Percentiles rank a stretch among this genome's conserved stretches.
Evolutionary conservation across 768 basidiomycete species (phyloP).

Genomic region (Cyclocybe cylindracea): DNA sequence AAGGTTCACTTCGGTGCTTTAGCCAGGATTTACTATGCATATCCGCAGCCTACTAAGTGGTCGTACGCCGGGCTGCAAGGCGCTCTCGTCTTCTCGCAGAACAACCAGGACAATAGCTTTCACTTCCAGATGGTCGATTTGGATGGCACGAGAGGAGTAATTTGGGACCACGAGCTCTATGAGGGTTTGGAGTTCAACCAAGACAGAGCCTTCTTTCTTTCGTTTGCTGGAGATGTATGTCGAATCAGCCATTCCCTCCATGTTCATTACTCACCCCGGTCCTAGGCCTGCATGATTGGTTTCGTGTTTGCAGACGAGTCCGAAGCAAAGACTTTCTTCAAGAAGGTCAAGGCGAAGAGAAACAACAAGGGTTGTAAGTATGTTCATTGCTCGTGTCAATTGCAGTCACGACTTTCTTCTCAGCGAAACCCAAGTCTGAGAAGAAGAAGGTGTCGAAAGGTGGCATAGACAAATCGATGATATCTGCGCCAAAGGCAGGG

Average conservation of each 20-base stretch:
- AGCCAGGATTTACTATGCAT: conserved; percentile 88
- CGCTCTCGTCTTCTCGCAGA: conserved; percentile 71
- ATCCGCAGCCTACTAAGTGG: conserved; percentile 79
- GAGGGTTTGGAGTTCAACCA: conserved; percentile 76
- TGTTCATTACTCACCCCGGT: no score
- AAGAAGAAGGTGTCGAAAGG: conserved; percentile 63
- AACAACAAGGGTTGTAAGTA: conserved; percentile 52
- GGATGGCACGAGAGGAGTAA: conserved; percentile 77
- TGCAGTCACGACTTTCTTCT: conserved; percentile 6
- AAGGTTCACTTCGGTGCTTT: conserved; percentile 85
- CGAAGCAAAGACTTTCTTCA: conserved; percentile 83
- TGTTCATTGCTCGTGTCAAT: background rate
- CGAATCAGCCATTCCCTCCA: no score
- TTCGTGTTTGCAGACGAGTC: conserved; percentile 86
- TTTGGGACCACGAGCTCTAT: conserved; percentile 94
- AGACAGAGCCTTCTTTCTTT: conserved; percentile 90
- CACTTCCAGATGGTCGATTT: conserved; percentile 85
- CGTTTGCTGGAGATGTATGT: conserved; percentile 90
- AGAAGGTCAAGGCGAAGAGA: conserved; percentile 78
- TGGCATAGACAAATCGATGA: conserved; percentile 90
- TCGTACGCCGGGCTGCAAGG: conserved; percentile 87
- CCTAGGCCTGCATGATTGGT: conserved; percentile 88
- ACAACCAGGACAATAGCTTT: conserved; percentile 55
- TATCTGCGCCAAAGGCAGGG: conserved; percentile 76
- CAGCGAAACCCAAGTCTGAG: conserved; percentile 49